Percentiles rank a stretch among this genome's conserved stretches.
Evolutionary conservation across 257 asterid genomes (phyloP).

Genomic region (Nicotiana sylvestris): DNA sequence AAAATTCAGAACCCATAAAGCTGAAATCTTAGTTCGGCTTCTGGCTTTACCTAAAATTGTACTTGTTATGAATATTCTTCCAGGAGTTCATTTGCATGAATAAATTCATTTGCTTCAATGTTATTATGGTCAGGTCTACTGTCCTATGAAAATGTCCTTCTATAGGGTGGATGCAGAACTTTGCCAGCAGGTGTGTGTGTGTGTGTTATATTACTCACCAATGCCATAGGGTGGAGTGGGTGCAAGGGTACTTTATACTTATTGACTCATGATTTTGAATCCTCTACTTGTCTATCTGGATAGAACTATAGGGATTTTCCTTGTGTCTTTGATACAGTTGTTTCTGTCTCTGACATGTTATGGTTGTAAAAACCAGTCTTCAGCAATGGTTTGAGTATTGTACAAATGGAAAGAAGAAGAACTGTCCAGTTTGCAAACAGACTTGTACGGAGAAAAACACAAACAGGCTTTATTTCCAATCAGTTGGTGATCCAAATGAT

Average conservation of each 20-base stretch:
- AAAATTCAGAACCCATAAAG: too few relatives aligned
- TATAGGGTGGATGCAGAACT: neutral
- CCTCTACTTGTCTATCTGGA: neutral
- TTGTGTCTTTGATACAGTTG: neutral
- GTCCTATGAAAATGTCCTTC: neutral
- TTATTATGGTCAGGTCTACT: neutral
- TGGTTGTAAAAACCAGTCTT: constrained; percentile 40
- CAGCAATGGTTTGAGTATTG: constrained; percentile 99
- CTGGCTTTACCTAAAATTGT: neutral
- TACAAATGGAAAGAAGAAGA: constrained; percentile 74
- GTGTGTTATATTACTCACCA: neutral
- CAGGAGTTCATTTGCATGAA: neutral
- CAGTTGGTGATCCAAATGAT: constrained; percentile 70
- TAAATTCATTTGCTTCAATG: neutral
- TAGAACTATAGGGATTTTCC: neutral
- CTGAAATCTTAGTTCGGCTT: too few relatives aligned
- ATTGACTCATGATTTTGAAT: neutral
- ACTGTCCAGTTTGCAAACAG: constrained; percentile 93
- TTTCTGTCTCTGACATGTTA: constrained; percentile 6
- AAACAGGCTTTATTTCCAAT: constrained; percentile 81
- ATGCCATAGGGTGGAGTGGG: neutral
- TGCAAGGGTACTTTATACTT: neutral
- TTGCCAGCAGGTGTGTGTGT: neutral
- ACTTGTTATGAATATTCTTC: neutral
- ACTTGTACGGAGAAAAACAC: constrained; percentile 57